Base-by-base conservation (phyloP, 306 rosid genomes). In the Vigna reflexopilosa region DNA sequence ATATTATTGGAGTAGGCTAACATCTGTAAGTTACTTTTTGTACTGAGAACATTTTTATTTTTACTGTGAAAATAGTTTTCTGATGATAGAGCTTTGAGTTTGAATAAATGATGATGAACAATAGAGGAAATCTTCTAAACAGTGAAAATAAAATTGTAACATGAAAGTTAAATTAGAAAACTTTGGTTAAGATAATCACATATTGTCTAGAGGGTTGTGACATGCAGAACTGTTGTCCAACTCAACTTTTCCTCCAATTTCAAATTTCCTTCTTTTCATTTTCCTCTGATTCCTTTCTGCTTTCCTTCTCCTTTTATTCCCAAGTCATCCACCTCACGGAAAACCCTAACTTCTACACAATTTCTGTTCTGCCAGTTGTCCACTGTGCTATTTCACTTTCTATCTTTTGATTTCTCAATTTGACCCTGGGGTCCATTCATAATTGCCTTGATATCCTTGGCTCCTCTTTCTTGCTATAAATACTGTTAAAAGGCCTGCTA, bases 391-490 rank as follows among this genome's bases (percentile, higher is more conserved):
- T 26, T 26, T 26, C 28, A 26, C 11, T 70, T 16, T n/a, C 48
- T 50, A 26, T 28, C 17, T 0, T 36, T 28, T 70, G 62, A 70
- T n/a, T 9, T 9, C 49, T 5, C 30, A 26, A 12, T 26, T 28
- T 32, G 30, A 50, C 48, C n/a, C 47, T 3, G 15, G 17, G 11
- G 49, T 10, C 63, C 34, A 30, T 52, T 34, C 16, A 11, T 22
- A 51, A 51, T 32, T 4, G 3, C 3, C 63, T 57, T 4, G 4
- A 71, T 22, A 17, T 10, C 49, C 11, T 32, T 51, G 11, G 9
- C 63, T 70, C 19, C 65, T 71, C n/a, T 72, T 36, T 54, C 11
- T 40, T 51, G 54, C n/a, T 51, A n/a, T 51, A 11, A 16, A 34
- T 9, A 42, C 52, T 32, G 64, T 48, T 34, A 71, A 71, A 17